These are phyloP conservation scores for Chenopodium formosanum DNA, from an alignment of 148 eudicot species.

Conservation along the genomic window DNA sequence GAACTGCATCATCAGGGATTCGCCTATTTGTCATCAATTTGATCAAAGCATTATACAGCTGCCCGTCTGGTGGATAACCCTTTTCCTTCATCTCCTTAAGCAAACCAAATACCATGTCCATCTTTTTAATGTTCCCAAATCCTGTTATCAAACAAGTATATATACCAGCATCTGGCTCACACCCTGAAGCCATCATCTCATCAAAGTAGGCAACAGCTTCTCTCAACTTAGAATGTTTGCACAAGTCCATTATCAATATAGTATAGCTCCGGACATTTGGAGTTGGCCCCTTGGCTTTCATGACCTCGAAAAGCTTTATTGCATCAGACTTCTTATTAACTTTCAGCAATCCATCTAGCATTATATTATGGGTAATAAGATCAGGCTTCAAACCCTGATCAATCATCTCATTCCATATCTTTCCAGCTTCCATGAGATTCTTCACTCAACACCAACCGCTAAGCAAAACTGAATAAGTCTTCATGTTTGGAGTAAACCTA, in stretches of 20 bases:
- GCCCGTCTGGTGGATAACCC: conserved; percentile 69
- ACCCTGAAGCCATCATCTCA: conserved; percentile 63
- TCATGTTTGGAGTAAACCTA: conserved; percentile 53
- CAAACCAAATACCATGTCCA: conserved; percentile 67
- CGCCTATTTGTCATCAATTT: conserved; percentile 65
- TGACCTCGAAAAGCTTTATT: conserved; percentile 70
- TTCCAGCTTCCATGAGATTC: conserved; percentile 81
- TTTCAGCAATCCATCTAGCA: conserved; percentile 83
- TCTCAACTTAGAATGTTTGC: conserved; percentile 64
- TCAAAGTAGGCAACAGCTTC: conserved; percentile 61
- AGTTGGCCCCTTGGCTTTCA: conserved; percentile 81
- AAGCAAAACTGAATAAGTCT: conserved; percentile 64
- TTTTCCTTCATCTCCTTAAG: conserved; percentile 77
- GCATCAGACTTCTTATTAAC: conserved; percentile 70
- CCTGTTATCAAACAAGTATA: conserved; percentile 89
- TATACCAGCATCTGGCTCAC: conserved; percentile 68
- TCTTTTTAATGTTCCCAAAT: conserved; percentile 67
- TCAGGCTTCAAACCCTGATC: conserved; percentile 83
- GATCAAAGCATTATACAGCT: conserved; percentile 68
- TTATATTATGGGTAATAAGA: conserved; percentile 61
- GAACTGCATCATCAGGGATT: conserved; percentile 79
- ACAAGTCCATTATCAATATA: conserved; percentile 68
- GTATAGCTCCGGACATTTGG: conserved; percentile 78
- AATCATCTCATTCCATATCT: conserved; percentile 83
- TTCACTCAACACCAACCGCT: conserved; percentile 77